Evolutionary conservation across 2,329 filamentous ascomycete species (phyloP), one percentile per base, ranked within the genome.

Genomic region (Aspergillus hiratsukae): DNA sequence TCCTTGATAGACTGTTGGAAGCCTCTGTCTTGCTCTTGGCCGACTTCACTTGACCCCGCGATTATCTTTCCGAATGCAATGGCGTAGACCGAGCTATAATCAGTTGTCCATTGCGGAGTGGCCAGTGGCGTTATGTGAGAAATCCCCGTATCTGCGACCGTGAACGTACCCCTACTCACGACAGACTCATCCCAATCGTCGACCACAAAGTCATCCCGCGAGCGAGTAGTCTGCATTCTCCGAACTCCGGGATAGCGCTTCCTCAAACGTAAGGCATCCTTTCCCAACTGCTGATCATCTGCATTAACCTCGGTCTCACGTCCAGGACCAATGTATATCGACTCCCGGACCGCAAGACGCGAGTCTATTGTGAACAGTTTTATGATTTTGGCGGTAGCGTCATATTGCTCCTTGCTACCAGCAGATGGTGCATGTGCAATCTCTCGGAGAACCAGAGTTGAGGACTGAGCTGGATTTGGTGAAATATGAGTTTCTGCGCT

Each of bases 281-380:
- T 56, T 28, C 63, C 62, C 6, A 55, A 25, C 14, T 54, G 48
- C 35, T 54, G 49, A 46, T 66, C 61, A 11, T 48, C 59, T 25
- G 45, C 53, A 41, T 49, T 37, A 31, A 41, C 40, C 17, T 61
- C 57, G 50, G 35, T 50, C 10, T 60, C 57, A 51, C 46, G 48
- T 5, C 53, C 53, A 23, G 62, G 58, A 3, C 58, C 62, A 28
- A 57, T 59, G 56, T 71, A 75, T 28, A 74, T 49, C 11, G 68
- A 67, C 61, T 76, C 73, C 48, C 67, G 66, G n/a, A 76, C 54
- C 23, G 68, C 64, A 46, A 72, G 61, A 25, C 64, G 61, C 4
- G 68, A 66, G 53, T 71, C 67, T 23, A 74, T 58, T 49, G 67
- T 63, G 48, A 76, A 73, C 37, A 74, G 65, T 54, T 76, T 75